A percentile compares a stretch with the other conserved stretches of the same genome.
Conservation (phyloP, 164 flowering plant species). For the Litsea cubeba region DNA sequence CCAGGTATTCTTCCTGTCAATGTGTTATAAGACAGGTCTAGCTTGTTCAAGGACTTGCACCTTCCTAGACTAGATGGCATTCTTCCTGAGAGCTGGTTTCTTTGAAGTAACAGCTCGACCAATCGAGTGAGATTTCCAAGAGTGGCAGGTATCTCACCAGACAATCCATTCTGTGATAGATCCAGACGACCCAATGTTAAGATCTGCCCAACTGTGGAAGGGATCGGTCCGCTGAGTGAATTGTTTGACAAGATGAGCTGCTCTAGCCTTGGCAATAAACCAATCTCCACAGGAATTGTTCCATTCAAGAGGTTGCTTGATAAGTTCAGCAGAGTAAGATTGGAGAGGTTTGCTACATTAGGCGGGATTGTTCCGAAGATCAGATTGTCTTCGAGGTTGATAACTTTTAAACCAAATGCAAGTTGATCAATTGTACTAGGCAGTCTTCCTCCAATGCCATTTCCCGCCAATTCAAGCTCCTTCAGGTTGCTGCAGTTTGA, state of each 20-base stretch:
- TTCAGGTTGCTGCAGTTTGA: constrained; percentile 28
- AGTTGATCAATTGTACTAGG: constrained; percentile 30
- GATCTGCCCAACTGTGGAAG: constrained; percentile 28
- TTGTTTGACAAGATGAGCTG: constrained; percentile 46
- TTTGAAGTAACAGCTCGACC: constrained; percentile 36
- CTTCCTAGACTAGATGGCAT: constrained; percentile 43
- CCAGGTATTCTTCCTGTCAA: constrained; percentile 45
- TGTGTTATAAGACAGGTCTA: constrained; percentile 52
- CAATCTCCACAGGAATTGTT: constrained; percentile 45
- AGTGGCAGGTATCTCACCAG: constrained; percentile 41
- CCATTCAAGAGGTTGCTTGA: constrained; percentile 44
- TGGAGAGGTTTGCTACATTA: constrained; percentile 23
- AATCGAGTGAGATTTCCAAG: constrained; percentile 35
- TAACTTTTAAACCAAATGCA: neutral
- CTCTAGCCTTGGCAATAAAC: constrained; percentile 24
- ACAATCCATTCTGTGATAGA: constrained; percentile 39
- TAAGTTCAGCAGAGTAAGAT: constrained; percentile 35
- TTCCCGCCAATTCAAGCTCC: constrained; percentile 45
- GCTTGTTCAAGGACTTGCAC: constrained; percentile 33
- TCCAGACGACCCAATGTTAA: constrained; percentile 42
- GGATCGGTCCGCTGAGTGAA: constrained; percentile 30
- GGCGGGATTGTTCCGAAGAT: constrained; percentile 48
- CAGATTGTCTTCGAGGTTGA: constrained; percentile 36
- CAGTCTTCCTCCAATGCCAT: constrained; percentile 44
- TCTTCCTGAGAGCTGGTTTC: constrained; percentile 45